Evolutionary conservation across 106 monocot genomes (phyloP).

Genomic region (Triglochin maritima): DNA sequence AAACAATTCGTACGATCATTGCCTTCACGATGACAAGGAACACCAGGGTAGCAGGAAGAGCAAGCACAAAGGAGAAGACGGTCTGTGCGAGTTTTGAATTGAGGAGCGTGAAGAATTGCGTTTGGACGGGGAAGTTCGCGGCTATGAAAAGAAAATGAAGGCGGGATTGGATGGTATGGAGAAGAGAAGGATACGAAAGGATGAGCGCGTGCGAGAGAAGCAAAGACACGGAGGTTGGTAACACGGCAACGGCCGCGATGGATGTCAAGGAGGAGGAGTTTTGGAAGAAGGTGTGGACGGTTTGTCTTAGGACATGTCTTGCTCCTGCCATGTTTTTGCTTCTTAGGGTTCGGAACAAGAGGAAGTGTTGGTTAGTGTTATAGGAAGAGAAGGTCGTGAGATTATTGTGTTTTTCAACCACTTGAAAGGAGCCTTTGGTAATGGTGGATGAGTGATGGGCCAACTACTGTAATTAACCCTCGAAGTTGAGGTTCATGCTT

Average conservation of each 20-base stretch:
- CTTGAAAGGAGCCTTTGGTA: not conserved
- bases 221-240: conserved; percentile 40
- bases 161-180: conserved; percentile 29
- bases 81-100: conserved; percentile 58
- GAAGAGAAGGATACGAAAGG: conserved; percentile 18
- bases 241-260: conserved; percentile 33
- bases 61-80: conserved; percentile 34
- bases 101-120: conserved; percentile 42
- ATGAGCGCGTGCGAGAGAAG: conserved; percentile 42
- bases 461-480: not conserved
- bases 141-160: conserved; percentile 40
- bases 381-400: not conserved
- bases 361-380: not conserved
- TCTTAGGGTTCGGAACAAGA: not conserved
- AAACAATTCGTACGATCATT: conserved; percentile 21
- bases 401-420: too few species aligned
- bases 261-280: conserved; percentile 45
- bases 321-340: not conserved
- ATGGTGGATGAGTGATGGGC: not conserved
- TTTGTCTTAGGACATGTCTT: conserved; percentile 29
- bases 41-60: conserved; percentile 56
- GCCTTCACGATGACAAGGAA: conserved; percentile 67
- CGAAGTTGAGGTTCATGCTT: not conserved
- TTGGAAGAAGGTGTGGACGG: conserved; percentile 48
- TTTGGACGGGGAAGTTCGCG: conserved; percentile 40